Conservation (phyloP, 2,329 filamentous ascomycete genomes). For the Trichoderma guizhouense region DNA sequence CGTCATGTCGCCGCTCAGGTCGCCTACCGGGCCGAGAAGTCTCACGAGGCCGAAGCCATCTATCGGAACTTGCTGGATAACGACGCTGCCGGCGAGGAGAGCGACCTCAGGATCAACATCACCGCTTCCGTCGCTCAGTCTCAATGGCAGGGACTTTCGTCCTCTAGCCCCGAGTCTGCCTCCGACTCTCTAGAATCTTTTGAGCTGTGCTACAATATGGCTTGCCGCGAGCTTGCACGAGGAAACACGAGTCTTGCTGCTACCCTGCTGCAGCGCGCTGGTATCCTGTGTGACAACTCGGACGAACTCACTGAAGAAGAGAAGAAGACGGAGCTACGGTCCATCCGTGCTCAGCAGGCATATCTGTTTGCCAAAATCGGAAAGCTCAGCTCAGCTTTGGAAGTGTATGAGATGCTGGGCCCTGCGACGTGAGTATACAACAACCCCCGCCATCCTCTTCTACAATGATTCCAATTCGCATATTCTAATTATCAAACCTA, state of each 20-base stretch:
- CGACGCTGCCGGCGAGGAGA: slow-evolving; percentile 52
- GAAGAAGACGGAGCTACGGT: slow-evolving; percentile 68
- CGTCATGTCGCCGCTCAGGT: slow-evolving; percentile 61
- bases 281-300: slow-evolving; percentile 66
- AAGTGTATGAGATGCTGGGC: slow-evolving; percentile 60
- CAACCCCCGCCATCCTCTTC: not conserved
- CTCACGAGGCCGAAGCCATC: slow-evolving; percentile 60
- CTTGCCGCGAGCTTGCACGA: slow-evolving; percentile 68
- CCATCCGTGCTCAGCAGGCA: slow-evolving; percentile 73
- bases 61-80: slow-evolving; percentile 58
- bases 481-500: not conserved
- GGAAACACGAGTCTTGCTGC: slow-evolving; percentile 64
- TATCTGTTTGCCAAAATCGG: slow-evolving; percentile 68
- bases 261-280: slow-evolving; percentile 65
- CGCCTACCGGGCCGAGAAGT: slow-evolving; percentile 72
- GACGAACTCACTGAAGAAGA: slow-evolving; percentile 73
- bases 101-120: slow-evolving; percentile 74
- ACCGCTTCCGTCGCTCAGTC: slow-evolving; percentile 69
- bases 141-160: slow-evolving; percentile 59
- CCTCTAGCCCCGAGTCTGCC: slow-evolving; percentile 42
- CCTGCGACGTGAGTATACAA: slow-evolving; percentile 54
- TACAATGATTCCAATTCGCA: not conserved
- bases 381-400: slow-evolving; percentile 61
- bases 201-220: slow-evolving; percentile 78
- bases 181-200: slow-evolving; percentile 66